phyloP scores from a whole-genome alignment of 2,329 filamentous ascomycete species.

The Stagonosporopsis vannaccii region DNA sequence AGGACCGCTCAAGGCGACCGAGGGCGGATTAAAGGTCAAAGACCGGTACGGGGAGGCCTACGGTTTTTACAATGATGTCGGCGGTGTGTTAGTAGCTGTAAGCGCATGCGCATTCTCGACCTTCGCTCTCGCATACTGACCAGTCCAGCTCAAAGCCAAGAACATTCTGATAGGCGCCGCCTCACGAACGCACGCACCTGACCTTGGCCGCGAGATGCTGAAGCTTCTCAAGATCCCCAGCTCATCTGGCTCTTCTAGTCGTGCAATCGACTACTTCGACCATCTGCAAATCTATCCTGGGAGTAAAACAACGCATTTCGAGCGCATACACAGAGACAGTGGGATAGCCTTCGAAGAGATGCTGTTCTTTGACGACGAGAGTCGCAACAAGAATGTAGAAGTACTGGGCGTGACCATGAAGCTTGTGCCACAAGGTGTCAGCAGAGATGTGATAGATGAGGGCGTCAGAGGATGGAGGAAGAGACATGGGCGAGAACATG shows the following conservation, averaged over 20 bases:
- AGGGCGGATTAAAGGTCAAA: conserved; percentile 57
- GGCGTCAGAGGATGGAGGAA: conserved; percentile 84
- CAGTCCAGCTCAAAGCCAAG: conserved; percentile 50
- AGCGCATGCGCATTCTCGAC: neutral
- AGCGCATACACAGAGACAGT: conserved; percentile 73
- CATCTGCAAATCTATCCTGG: conserved; percentile 72
- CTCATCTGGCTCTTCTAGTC: conserved; percentile 56
- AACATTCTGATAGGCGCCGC: conserved; percentile 73
- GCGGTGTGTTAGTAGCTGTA: conserved; percentile 50
- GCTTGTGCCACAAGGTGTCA: conserved; percentile 80
- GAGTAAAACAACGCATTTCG: conserved; percentile 86
- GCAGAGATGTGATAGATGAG: conserved; percentile 76
- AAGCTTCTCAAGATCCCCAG: conserved; percentile 70
- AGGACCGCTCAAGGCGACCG: conserved; percentile 68
- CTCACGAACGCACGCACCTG: conserved; percentile 80
- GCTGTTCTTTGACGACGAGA: conserved; percentile 96
- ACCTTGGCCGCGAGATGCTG: conserved; percentile 81
- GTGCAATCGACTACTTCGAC: conserved; percentile 62
- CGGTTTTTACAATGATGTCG: conserved; percentile 57
- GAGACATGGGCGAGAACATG: conserved; percentile 62
- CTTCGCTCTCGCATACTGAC: neutral
- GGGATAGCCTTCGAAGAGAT: conserved; percentile 80
- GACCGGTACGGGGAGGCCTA: conserved; percentile 58
- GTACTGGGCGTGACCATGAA: conserved; percentile 83
- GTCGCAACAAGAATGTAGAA: conserved; percentile 82